Evolutionary conservation across 2,329 filamentous ascomycete species (phyloP).

Genomic region (Nectriaceae sp.): DNA sequence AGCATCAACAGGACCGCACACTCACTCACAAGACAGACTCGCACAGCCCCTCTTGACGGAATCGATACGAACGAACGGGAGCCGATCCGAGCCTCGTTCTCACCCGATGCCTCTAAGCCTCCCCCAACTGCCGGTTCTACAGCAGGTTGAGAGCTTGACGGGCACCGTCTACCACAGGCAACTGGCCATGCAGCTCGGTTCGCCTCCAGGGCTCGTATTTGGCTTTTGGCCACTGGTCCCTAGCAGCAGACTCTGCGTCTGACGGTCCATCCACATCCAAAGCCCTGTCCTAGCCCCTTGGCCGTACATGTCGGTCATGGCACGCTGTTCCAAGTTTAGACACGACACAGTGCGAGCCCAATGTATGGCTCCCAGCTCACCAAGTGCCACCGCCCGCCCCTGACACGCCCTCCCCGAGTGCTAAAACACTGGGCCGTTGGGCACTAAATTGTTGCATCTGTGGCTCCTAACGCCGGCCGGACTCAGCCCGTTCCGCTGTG

Average conservation of each 20-base stretch:
- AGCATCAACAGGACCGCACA: not conserved
- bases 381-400: not conserved
- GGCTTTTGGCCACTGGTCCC: not conserved
- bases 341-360: constrained; percentile 15
- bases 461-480: constrained; percentile 3
- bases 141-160: too few relatives aligned
- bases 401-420: constrained; percentile 7
- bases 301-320: not conserved
- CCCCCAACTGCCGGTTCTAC: too few relatives aligned
- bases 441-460: constrained; percentile 19
- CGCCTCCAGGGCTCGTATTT: constrained; percentile 13
- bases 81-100: not conserved
- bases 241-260: not conserved
- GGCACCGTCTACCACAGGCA: not conserved
- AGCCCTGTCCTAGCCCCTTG: constrained; percentile 11
- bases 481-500: constrained; percentile 22
- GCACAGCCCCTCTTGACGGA: not conserved
- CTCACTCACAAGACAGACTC: not conserved
- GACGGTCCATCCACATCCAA: constrained; percentile 3
- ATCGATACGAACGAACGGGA: not conserved
- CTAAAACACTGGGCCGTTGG: constrained; percentile 29
- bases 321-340: constrained; percentile 21
- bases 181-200: not conserved
- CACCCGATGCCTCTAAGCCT: too few relatives aligned
- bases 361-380: not conserved